Evolutionary conservation across 2,329 filamentous ascomycete genomes (phyloP), one percentile per base, ranked within the genome.

Genomic region (Orbilia quercus): DNA sequence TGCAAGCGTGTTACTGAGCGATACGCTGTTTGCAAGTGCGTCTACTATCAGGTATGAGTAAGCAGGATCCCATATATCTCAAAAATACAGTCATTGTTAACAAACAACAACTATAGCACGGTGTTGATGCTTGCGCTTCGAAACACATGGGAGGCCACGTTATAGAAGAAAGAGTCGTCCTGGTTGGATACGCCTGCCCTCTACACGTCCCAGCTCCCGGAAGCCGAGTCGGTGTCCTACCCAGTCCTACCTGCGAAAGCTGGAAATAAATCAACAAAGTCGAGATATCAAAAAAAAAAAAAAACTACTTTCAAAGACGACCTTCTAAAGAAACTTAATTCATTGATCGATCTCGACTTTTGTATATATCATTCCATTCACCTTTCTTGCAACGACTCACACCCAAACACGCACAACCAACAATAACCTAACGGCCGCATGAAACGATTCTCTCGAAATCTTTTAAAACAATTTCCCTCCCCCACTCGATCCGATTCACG

Each of bases 1-100:
- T 96, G 92, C 79, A 93, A 91, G 79, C 91, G 93, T 82, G 82
- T 96, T 75, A 84, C 94, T 78, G 92, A 96, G 81, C 85, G 91
- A 70, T 96, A 92, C 84, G 89, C 92, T 63, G 91, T 90, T 64
- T 96, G 92, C 85, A 87, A 88, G 75, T 96, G 92, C 82, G 85
- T 94, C 77, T 96, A 96, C 84, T 91, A 94, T 84, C 86, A 89
- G 50, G 65, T 70, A 50, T 36, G 63, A 25, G 51, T 31, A 28
- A 42, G 14, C 42, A 70, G 65, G 65, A 70, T 70, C 65, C 65
- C 62, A 57, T 25, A 50, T 28, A 23, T 42, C n/a, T n/a, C 16
- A 31, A 45, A 42, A 38, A 16, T 4, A 28, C 34, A 57, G 16
- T 25, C 20, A 62, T 48, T 6, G 31, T 34, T 16, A 16, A 16